phyloP scores from a whole-genome alignment of 306 rosid genomes.

The Dryas alaskensis region DNA sequence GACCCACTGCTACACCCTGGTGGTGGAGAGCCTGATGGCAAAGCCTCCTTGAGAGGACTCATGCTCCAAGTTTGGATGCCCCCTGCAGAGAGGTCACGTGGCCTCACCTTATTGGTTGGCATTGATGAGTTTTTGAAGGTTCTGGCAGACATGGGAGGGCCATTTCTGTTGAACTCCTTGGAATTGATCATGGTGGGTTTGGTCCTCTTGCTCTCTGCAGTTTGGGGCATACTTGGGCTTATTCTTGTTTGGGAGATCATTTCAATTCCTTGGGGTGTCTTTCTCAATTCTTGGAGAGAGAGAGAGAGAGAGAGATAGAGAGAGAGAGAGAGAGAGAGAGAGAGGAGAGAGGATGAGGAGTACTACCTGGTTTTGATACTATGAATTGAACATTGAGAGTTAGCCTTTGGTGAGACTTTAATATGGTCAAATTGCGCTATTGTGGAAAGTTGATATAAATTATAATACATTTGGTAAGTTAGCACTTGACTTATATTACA shows the following conservation, averaged over 20 bases:
- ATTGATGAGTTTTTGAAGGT: conserved; percentile 14
- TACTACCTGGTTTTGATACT: too few relatives aligned
- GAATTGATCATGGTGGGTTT: conserved; percentile 5
- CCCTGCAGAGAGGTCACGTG: conserved; percentile 1
- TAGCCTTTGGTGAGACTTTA: too few relatives aligned
- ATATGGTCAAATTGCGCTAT: too few relatives aligned
- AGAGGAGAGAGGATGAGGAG: not conserved
- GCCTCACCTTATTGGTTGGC: not conserved
- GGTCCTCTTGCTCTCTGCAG: not conserved
- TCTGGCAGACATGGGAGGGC: conserved; percentile 23
- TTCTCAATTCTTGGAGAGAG: not conserved
- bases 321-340: conserved; percentile 5
- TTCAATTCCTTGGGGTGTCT: not conserved
- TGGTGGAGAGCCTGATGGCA: conserved; percentile 42
- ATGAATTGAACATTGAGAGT: too few relatives aligned
- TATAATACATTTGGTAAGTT: too few relatives aligned
- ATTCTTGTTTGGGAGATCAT: conserved; percentile 7
- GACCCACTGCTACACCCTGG: conserved; percentile 32
- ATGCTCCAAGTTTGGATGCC: conserved; percentile 34
- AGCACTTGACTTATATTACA: too few relatives aligned
- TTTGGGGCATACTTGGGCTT: not conserved
- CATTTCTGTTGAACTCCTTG: not conserved
- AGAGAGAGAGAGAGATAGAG: conserved; percentile 8
- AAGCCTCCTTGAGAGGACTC: conserved; percentile 38
- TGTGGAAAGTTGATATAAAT: too few relatives aligned